A percentile compares a stretch with the other conserved stretches of the same genome.
These are phyloP conservation scores for Jimgerdemannia lactiflua DNA, from an alignment of 192 early-diverging fungal genomes.

Conservation along the genomic window DNA sequence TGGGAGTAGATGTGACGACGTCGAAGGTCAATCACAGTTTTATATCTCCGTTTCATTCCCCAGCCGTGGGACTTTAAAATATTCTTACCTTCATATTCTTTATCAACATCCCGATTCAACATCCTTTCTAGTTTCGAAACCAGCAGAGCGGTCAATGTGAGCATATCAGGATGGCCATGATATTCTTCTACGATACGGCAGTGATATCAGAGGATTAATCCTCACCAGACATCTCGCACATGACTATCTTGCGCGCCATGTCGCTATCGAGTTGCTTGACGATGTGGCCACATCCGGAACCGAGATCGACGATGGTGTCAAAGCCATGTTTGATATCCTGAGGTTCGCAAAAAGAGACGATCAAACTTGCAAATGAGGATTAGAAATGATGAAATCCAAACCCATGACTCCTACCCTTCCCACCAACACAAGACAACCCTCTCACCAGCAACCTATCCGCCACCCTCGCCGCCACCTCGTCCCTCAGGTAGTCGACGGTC, in stretches of 20 bases:
- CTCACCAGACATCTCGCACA: conserved; percentile 81
- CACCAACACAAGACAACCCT: neutral
- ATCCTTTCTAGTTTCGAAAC: conserved; percentile 7
- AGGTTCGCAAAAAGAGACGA: neutral
- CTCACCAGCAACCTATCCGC: conserved; percentile 82
- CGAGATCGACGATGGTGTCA: conserved; percentile 84
- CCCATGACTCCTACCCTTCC: too few species aligned
- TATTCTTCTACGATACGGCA: conserved; percentile 5
- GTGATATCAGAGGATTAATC: neutral
- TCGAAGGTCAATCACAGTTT: neutral
- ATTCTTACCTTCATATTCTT: conserved; percentile 40
- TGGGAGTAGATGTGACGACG: neutral
- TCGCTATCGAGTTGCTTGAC: conserved; percentile 78
- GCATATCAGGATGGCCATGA: conserved; percentile 12
- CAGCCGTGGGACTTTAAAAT: neutral
- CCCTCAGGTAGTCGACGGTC: conserved; percentile 86
- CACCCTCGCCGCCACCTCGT: conserved; percentile 85
- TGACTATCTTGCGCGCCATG: conserved; percentile 78
- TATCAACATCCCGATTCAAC: conserved; percentile 38
- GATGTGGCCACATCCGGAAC: conserved; percentile 86
- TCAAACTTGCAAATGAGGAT: too few species aligned
- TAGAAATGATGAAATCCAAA: too few species aligned
- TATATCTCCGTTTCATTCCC: neutral
- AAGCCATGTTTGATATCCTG: conserved; percentile 91
- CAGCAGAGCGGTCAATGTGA: neutral